These are phyloP conservation scores for Botryobasidium botryosum DNA, from an alignment of 768 basidiomycete genomes.

Conservation along the genomic window DNA sequence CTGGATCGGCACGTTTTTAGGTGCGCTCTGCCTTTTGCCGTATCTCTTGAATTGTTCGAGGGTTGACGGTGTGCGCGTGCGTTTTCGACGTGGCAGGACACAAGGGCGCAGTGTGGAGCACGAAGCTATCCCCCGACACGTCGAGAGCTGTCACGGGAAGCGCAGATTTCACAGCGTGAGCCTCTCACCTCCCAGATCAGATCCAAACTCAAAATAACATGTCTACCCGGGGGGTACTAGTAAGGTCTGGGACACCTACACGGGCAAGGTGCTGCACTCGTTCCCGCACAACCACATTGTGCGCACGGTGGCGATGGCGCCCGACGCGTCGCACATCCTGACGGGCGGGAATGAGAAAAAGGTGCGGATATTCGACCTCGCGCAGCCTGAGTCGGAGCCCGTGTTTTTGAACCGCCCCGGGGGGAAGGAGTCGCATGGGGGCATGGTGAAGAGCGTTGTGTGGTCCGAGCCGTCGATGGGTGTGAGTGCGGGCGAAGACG, in stretches of 20 bases:
- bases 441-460: conserved; percentile 80
- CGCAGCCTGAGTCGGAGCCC: conserved; percentile 72
- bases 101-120: conserved; percentile 89
- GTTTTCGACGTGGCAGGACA: conserved; percentile 20
- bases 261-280: conserved; percentile 77
- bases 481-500: conserved; percentile 86
- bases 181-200: too few species aligned
- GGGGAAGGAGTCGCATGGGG: conserved; percentile 53
- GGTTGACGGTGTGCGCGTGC: neutral
- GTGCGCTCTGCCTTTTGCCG: conserved; percentile 48
- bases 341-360: conserved; percentile 97
- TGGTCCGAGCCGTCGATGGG: conserved; percentile 74
- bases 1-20: conserved; percentile 68
- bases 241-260: conserved; percentile 92
- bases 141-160: conserved; percentile 81
- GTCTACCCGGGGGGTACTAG: conserved; percentile 24
- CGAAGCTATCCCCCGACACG: conserved; percentile 75
- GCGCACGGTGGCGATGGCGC: conserved; percentile 79
- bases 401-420: conserved; percentile 53
- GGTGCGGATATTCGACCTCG: conserved; percentile 85
- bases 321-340: conserved; percentile 47
- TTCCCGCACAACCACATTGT: conserved; percentile 98
- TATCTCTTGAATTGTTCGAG: neutral
- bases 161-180: conserved; percentile 95
- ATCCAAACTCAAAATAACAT: too few species aligned